These are phyloP conservation scores for Aspergillus japonicus DNA, from an alignment of 2,329 filamentous ascomycete species.

Conservation along the genomic window DNA sequence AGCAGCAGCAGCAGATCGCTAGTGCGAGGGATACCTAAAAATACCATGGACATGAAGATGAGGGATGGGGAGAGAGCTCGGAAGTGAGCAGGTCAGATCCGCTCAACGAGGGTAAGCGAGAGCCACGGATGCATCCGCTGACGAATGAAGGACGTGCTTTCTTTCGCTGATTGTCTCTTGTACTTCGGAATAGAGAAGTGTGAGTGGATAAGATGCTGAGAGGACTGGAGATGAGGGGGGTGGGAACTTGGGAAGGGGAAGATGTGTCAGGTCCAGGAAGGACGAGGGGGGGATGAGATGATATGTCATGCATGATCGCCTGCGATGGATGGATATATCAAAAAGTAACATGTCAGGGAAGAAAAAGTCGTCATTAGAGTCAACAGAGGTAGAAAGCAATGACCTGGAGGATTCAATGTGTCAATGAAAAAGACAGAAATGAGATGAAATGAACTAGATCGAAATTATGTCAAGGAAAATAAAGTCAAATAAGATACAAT, in stretches of 20 bases:
- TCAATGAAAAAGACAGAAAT: too few species aligned
- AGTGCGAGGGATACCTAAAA: neutral
- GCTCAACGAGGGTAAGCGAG: conserved; percentile 13
- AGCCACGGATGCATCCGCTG: conserved; percentile 16
- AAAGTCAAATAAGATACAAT: too few species aligned
- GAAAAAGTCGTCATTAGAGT: neutral
- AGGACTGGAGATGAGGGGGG: conserved; percentile 1
- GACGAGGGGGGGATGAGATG: conserved; percentile 15
- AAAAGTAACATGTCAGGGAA: conserved; percentile 1
- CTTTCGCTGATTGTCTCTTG: neutral
- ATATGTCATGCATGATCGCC: conserved; percentile 26
- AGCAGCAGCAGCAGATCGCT: neutral
- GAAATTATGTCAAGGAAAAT: too few species aligned
- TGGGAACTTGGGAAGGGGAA: neutral
- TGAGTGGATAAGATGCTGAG: neutral
- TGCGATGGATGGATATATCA: conserved; percentile 11
- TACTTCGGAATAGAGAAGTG: conserved; percentile 5
- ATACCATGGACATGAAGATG: neutral
- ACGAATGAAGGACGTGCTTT: conserved; percentile 19
- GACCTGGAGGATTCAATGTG: too few species aligned
- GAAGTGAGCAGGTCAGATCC: conserved; percentile 1
- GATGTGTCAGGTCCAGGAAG: conserved; percentile 22
- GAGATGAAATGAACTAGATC: too few species aligned
- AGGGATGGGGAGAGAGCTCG: neutral
- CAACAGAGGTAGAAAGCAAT: too few species aligned